Percentiles rank a stretch among this genome's conserved stretches.
Evolutionary conservation across 2,329 filamentous ascomycete species (phyloP).

Genomic region (Sphaerulina vaccinii): DNA sequence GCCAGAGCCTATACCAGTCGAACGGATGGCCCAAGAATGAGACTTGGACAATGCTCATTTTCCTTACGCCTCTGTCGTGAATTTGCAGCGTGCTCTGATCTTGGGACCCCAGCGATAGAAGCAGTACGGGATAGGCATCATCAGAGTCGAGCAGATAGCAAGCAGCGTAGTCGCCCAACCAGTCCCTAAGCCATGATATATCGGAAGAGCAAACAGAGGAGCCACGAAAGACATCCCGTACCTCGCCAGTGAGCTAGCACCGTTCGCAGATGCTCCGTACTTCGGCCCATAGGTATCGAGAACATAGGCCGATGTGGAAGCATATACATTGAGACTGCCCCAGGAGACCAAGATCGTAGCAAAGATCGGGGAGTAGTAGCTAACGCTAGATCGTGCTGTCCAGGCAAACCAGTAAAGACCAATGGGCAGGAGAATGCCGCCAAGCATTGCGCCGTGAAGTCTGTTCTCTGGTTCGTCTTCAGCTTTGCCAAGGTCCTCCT

Average conservation of each 20-base stretch:
- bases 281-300: slow-evolving; percentile 41
- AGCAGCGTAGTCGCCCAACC: slow-evolving; percentile 43
- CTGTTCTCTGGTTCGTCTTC: slow-evolving; percentile 47
- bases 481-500: slow-evolving; percentile 38
- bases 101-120: slow-evolving; percentile 3
- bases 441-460: background rate
- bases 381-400: slow-evolving; percentile 32
- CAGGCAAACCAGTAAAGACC: slow-evolving; percentile 37
- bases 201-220: slow-evolving; percentile 41
- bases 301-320: slow-evolving; percentile 40
- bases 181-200: slow-evolving; percentile 42
- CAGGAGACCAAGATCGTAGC: slow-evolving; percentile 24
- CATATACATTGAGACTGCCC: slow-evolving; percentile 31
- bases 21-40: too few relatives aligned
- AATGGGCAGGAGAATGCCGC: background rate
- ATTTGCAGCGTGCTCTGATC: background rate
- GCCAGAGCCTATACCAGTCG: too few relatives aligned
- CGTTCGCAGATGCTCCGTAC: slow-evolving; percentile 38
- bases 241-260: slow-evolving; percentile 27
- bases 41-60: too few relatives aligned
- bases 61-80: background rate
- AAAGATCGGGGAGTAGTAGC: slow-evolving; percentile 40
- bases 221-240: slow-evolving; percentile 40
- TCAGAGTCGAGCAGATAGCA: slow-evolving; percentile 36
- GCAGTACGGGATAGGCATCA: slow-evolving; percentile 31